Percentiles rank a stretch among this genome's conserved stretches.
Evolutionary conservation across 306 rosid species (phyloP).

Genomic region (Lithocarpus polystachyus): DNA sequence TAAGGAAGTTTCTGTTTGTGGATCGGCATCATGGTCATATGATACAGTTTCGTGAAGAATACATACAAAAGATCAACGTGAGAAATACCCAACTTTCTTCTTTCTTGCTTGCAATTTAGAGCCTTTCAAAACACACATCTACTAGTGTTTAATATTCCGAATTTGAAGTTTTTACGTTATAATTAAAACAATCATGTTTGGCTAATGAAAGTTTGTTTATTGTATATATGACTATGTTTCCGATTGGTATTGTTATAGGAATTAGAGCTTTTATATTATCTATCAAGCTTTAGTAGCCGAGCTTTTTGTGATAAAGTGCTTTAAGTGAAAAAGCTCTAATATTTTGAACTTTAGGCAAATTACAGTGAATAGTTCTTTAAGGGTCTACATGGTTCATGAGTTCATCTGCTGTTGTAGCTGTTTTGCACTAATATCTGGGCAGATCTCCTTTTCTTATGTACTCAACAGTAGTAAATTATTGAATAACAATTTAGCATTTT

Average conservation of each 20-base stretch:
- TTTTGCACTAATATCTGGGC: not conserved
- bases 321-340: no score
- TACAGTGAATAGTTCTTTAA: no score
- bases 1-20: constrained; percentile 44
- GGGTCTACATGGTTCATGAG: not conserved
- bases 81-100: constrained; percentile 7
- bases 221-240: not conserved
- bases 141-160: not conserved
- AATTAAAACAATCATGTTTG: not conserved
- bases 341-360: no score
- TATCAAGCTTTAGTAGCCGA: no score
- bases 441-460: not conserved
- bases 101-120: not conserved
- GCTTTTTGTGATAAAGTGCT: no score
- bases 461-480: not conserved
- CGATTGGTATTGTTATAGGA: no score
- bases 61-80: constrained; percentile 34
- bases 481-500: not conserved
- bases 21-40: constrained; percentile 31
- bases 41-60: constrained; percentile 38
- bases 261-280: no score
- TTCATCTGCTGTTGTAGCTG: not conserved
- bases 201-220: not conserved
- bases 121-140: not conserved
- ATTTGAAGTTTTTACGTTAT: not conserved